Base-by-base conservation (phyloP, 257 asterid species). In the Avicennia marina region DNA sequence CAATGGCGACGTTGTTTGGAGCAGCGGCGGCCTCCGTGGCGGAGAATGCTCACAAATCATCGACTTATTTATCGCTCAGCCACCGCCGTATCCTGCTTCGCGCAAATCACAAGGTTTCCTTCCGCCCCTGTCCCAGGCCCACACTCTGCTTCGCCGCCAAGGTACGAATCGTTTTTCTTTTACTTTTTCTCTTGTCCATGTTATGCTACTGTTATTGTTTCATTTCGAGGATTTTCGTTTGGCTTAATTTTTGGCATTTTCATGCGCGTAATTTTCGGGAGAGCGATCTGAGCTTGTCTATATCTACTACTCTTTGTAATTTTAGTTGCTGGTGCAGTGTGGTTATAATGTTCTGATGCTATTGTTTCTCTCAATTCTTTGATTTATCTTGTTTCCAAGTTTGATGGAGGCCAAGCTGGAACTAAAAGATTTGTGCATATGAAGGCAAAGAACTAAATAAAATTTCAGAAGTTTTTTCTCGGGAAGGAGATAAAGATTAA, bases 1-100 rank as follows among this genome's bases (percentile, higher is more conserved):
- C 63, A 72, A 86, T 86, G 95, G 84, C 85, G 78, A 52, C 89
- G 61, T 69, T 87, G 61, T 83, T 86, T 47, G 89, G 93, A 72
- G 72, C 82, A 72, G 56, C 84, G 40, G 75, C 68, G 41, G 69
- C 82, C 64, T 66, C 81, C 36, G 72, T 71, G 22, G 56, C 68
- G 6, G 78, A 63, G 54, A 77, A 74, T 69, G 76, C 73, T 15
- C 69, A 58, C 29, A 83, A 77, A 41, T 56, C 84, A 5, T 53
- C 80, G 42, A 13, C 78, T 57, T 63, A 41, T 68, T 63, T 73
- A 47, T 81, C 81, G 57, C 54, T 63, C 36, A 33, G 46, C 70
- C 74, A 52, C 50, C 84, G 75, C 75, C 67, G 63, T 56, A 49
- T 48, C 64, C 26, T 27, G 66, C 72, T 63, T 17, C 62, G 51